Evolutionary conservation across 805 yeast species (phyloP), one percentile per base, ranked within the genome.

Genomic region (Debaryomyces tyrocola): DNA sequence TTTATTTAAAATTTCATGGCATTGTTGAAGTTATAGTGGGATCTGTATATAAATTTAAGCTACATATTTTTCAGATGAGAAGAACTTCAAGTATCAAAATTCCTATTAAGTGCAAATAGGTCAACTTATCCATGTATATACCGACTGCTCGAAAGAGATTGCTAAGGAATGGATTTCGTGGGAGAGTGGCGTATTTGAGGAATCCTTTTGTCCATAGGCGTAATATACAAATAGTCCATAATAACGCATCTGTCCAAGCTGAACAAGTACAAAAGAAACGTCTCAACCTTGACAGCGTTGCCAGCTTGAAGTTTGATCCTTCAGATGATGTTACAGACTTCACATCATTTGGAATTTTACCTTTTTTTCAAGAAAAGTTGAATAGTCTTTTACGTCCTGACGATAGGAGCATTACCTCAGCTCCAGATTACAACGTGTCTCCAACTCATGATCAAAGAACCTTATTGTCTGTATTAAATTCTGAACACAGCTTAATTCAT

Each of bases 391-490:
- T 52, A 4, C 21, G 37, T 33, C 50, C 44, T 11, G n/a, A 20
- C 17, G 4, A 11, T 4, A 17, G 38, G 24, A 27, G 42, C n/a
- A 2, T 17, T 18, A 34, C 40, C 14, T 37, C 17, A 17, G 15
- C 38, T 2, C 54, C 57, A 7, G 41, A 34, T 9, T 27, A 17
- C 12, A 60, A 62, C 43, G 47, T 45, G 6, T 15, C 31, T 1
- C 65, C 67, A 4, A 56, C 59, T 0, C 17, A 36, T 11, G 59
- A 56, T 28, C 68, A 64, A 45, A 45, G 54, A 36, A 46, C 43
- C 18, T 33, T 62, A 2, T 43, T 64, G 18, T 40, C 59, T 2
- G 44, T 54, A 4, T 47, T 62, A 6, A 48, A 51, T 7, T 50
- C 60, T 2, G 48, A 50, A 24, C 48, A 55, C 18, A 55, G 56